A percentile compares a stretch with the other conserved stretches of the same genome.
Evolutionary conservation across 2,329 filamentous ascomycete genomes (phyloP).

Genomic region (Neofusicoccum kwambonambiense): DNA sequence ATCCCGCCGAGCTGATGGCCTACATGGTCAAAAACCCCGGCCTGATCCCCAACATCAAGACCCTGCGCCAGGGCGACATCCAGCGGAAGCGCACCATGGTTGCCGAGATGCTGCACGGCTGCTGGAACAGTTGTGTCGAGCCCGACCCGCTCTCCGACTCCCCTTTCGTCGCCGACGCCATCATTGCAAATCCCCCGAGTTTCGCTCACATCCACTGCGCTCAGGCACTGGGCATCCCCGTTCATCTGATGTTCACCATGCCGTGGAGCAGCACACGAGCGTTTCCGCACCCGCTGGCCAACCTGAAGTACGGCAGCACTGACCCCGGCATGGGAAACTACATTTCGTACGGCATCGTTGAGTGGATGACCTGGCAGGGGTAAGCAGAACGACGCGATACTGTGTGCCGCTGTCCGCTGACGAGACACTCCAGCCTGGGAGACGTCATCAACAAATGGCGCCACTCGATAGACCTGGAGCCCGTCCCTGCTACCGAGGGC

Average conservation of each 20-base stretch:
- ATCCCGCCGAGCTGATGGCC: slow-evolving; percentile 51
- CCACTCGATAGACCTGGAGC: slow-evolving; percentile 41
- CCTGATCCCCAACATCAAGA: slow-evolving; percentile 42
- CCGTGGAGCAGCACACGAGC: slow-evolving; percentile 47
- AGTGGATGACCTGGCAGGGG: slow-evolving; percentile 53
- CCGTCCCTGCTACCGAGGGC: slow-evolving; percentile 37
- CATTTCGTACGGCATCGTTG: slow-evolving; percentile 48
- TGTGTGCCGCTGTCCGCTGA: slow-evolving; percentile 18
- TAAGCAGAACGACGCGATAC: slow-evolving; percentile 19
- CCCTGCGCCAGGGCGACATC: slow-evolving; percentile 32
- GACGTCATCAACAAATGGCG: slow-evolving; percentile 48
- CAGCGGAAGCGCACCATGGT: slow-evolving; percentile 25
- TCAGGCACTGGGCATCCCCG: slow-evolving; percentile 20
- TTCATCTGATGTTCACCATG: slow-evolving; percentile 41
- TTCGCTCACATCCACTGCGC: slow-evolving; percentile 24
- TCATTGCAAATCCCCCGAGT: slow-evolving; percentile 26
- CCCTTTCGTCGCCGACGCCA: slow-evolving; percentile 22
- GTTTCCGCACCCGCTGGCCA: slow-evolving; percentile 53
- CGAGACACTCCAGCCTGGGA: slow-evolving; percentile 33
- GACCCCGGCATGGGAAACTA: slow-evolving; percentile 43
- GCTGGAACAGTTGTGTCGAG: slow-evolving; percentile 30
- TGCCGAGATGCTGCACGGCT: slow-evolving; percentile 31
- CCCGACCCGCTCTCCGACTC: neutral
- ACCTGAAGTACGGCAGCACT: slow-evolving; percentile 39
- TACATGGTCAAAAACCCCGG: slow-evolving; percentile 85